Conservation (phyloP, 345 rosid genomes). For the Pugionium cornutum region DNA sequence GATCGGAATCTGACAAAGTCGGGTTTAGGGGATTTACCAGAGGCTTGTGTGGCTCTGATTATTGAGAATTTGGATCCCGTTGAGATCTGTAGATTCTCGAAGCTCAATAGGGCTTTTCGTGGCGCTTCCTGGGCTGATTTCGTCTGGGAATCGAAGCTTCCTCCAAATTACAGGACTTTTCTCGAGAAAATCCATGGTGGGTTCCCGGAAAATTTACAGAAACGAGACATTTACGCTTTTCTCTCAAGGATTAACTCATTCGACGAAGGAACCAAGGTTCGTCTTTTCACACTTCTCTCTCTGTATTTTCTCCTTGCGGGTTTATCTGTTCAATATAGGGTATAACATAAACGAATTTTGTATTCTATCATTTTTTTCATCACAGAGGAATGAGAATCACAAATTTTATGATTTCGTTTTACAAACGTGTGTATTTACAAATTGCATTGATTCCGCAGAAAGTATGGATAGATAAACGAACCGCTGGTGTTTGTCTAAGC, state of each 20-base stretch:
- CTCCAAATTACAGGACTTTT: slow-evolving; percentile 55
- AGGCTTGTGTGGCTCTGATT: slow-evolving; percentile 72
- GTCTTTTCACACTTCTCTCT: not conserved
- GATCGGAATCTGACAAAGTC: slow-evolving; percentile 29
- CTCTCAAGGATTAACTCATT: slow-evolving; percentile 58
- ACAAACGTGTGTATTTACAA: not conserved
- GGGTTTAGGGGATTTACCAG: slow-evolving; percentile 78
- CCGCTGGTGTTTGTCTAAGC: slow-evolving; percentile 64
- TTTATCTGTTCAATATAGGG: not conserved
- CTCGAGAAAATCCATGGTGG: slow-evolving; percentile 55
- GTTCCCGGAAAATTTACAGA: slow-evolving; percentile 46
- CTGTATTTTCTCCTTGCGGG: not conserved
- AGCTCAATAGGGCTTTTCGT: slow-evolving; percentile 72
- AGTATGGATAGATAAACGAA: slow-evolving; percentile 77
- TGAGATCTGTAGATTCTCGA: slow-evolving; percentile 75
- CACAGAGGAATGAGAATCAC: no score
- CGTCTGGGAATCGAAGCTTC: slow-evolving; percentile 94
- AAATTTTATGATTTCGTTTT: not conserved
- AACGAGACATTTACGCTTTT: slow-evolving; percentile 63
- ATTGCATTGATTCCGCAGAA: slow-evolving; percentile 49
- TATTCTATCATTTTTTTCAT: not conserved
- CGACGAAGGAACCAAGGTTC: slow-evolving; percentile 79
- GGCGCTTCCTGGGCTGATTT: slow-evolving; percentile 95
- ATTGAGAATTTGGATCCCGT: slow-evolving; percentile 68
- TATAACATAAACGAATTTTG: not conserved